Evolutionary conservation across 2,329 filamentous ascomycete genomes (phyloP).

Genomic region (Volutella citrinella): DNA sequence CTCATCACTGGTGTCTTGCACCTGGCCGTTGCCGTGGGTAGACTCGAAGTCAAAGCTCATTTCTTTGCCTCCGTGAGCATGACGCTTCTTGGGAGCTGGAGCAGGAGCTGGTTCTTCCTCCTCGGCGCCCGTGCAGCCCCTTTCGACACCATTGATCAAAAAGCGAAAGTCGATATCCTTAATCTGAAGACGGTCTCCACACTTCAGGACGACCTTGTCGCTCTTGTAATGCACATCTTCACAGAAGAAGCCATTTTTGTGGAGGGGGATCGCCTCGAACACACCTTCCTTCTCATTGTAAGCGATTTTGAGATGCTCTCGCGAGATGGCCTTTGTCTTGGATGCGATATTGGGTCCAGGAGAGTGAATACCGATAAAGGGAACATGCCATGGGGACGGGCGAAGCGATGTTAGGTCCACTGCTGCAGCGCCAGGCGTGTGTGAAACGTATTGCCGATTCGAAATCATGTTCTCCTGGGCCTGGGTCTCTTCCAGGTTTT

Average conservation of each 20-base stretch:
- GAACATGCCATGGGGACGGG: slow-evolving; percentile 59
- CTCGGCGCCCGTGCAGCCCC: slow-evolving; percentile 57
- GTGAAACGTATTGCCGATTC: slow-evolving; percentile 58
- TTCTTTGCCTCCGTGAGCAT: slow-evolving; percentile 59
- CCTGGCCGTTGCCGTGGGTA: slow-evolving; percentile 54
- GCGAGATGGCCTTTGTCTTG: slow-evolving; percentile 70
- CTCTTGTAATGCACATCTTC: slow-evolving; percentile 58
- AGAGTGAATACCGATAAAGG: slow-evolving; percentile 71
- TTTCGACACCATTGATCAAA: slow-evolving; percentile 61
- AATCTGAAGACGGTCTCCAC: slow-evolving; percentile 67
- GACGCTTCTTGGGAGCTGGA: slow-evolving; percentile 42
- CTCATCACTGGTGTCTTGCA: slow-evolving; percentile 55
- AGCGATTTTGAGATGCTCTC: slow-evolving; percentile 69
- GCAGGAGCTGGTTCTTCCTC: slow-evolving; percentile 47
- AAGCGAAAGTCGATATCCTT: slow-evolving; percentile 68
- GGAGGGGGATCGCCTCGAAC: slow-evolving; percentile 62
- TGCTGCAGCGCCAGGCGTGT: slow-evolving; percentile 56
- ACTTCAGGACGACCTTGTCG: slow-evolving; percentile 55
- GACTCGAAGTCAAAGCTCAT: slow-evolving; percentile 75
- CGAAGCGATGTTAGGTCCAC: slow-evolving; percentile 59
- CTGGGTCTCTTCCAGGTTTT: slow-evolving; percentile 37
- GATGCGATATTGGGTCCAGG: slow-evolving; percentile 57
- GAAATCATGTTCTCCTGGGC: slow-evolving; percentile 47
- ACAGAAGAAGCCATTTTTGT: slow-evolving; percentile 67
- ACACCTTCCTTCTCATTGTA: slow-evolving; percentile 62